A percentile compares a stretch with the other conserved stretches of the same genome.
These are phyloP conservation scores for Calonectria multiphialidica DNA, from an alignment of 2,329 filamentous ascomycete species.

Conservation along the genomic window DNA sequence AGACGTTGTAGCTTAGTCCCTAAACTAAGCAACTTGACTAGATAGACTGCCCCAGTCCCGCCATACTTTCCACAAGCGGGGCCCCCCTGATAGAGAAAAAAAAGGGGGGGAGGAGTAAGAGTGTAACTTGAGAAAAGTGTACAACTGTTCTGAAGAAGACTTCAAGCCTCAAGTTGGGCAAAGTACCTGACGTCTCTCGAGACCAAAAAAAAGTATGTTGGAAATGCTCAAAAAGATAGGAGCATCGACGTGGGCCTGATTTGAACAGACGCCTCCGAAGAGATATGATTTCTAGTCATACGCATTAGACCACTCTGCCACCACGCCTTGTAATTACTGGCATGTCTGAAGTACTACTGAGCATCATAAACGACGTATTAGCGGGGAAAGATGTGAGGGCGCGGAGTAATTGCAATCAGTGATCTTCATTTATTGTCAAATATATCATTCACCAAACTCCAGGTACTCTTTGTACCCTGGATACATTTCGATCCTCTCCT, in stretches of 20 bases:
- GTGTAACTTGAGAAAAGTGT: background rate
- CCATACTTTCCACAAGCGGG: too few species aligned
- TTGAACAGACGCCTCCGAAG: too few species aligned
- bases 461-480: too few species aligned
- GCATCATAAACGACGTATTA: background rate
- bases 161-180: background rate
- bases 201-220: background rate
- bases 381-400: too few species aligned
- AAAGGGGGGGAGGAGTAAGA: background rate
- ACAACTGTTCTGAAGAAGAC: too few species aligned
- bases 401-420: too few species aligned
- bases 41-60: too few species aligned
- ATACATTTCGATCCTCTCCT: too few species aligned
- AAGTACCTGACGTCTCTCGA: too few species aligned
- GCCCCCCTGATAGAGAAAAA: background rate
- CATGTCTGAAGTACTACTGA: background rate
- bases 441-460: too few species aligned
- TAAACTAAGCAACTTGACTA: too few species aligned
- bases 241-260: conserved; percentile 1
- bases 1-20: background rate
- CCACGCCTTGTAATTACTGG: background rate
- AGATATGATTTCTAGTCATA: conserved; percentile 11
- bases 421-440: too few species aligned
- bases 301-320: conserved; percentile 10
- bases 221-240: background rate